Conservation (phyloP, 2,329 filamentous ascomycete genomes). For the Neonectria sp. region DNA sequence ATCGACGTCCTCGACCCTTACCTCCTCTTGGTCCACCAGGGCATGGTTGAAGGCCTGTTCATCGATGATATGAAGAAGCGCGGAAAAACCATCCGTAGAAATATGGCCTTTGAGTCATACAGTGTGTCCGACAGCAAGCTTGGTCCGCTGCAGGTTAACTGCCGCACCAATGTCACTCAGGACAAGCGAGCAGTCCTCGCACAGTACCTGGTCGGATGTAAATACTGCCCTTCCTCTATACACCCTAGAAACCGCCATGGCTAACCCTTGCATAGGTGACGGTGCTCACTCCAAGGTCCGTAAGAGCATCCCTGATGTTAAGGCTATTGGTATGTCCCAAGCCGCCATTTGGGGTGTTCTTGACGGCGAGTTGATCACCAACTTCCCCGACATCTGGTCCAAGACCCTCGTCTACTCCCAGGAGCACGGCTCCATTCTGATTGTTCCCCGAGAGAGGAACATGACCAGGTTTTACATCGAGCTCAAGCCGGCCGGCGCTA, state of each 20-base stretch:
- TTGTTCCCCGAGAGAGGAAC: constrained; percentile 80
- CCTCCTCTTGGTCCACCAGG: constrained; percentile 77
- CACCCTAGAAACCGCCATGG: not conserved
- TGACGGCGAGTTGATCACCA: constrained; percentile 78
- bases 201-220: constrained; percentile 78
- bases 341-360: constrained; percentile 78
- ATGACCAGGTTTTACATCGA: constrained; percentile 78
- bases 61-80: constrained; percentile 78
- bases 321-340: constrained; percentile 70
- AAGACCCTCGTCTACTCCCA: constrained; percentile 80
- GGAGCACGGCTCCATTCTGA: constrained; percentile 78
- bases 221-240: constrained; percentile 40
- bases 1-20: constrained; percentile 72
- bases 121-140: constrained; percentile 59
- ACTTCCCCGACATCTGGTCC: constrained; percentile 83
- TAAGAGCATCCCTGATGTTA: constrained; percentile 71
- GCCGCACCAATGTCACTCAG: constrained; percentile 66
- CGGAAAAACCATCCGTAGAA: constrained; percentile 74
- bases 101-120: constrained; percentile 74
- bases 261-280: constrained; percentile 63
- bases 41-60: constrained; percentile 81
- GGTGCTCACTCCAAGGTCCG: constrained; percentile 81
- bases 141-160: constrained; percentile 66
- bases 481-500: constrained; percentile 61
- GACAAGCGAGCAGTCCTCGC: constrained; percentile 67